These are phyloP conservation scores for Thermothelomyces thermophilus DNA, from an alignment of 2,329 filamentous ascomycete genomes.

Conservation along the genomic window DNA sequence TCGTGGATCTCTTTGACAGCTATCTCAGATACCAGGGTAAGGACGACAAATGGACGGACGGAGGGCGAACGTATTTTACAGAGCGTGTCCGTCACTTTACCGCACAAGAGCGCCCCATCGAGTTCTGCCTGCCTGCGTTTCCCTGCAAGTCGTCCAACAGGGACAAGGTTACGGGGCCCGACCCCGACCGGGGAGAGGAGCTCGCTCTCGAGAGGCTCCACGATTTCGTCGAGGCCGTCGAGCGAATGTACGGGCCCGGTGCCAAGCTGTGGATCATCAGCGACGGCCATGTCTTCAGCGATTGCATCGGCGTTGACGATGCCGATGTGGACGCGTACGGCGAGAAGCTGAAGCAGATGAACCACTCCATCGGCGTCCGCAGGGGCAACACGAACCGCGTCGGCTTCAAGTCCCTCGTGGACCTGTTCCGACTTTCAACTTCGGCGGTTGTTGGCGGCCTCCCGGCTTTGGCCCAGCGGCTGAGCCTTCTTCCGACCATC, in stretches of 20 bases:
- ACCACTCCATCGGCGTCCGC: conserved; percentile 8
- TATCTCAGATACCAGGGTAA: conserved; percentile 18
- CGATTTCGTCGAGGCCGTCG: conserved; percentile 13
- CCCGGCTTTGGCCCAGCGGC: neutral
- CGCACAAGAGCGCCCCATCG: conserved; percentile 1
- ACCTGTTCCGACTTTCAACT: conserved; percentile 14
- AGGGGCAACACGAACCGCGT: conserved; percentile 10
- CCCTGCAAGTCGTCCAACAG: conserved; percentile 20
- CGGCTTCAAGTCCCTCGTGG: conserved; percentile 17
- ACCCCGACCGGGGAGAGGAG: conserved; percentile 18
- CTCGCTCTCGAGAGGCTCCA: conserved; percentile 18
- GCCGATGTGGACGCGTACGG: conserved; percentile 17
- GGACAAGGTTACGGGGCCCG: conserved; percentile 16
- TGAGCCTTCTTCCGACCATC: conserved; percentile 15
- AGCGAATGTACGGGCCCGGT: conserved; percentile 12
- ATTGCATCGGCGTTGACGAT: conserved; percentile 20
- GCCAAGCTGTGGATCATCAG: conserved; percentile 21
- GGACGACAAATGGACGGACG: conserved; percentile 11
- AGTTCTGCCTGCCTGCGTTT: conserved; percentile 18
- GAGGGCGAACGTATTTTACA: conserved; percentile 13
- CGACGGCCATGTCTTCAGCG: conserved; percentile 21
- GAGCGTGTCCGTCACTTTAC: conserved; percentile 17
- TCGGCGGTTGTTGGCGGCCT: neutral
- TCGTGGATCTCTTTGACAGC: conserved; percentile 18
- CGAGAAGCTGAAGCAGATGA: conserved; percentile 16